Percentiles rank a stretch among this genome's conserved stretches.
Conservation (phyloP, 192 early-diverging fungal species). For the Backusella psychrophila region DNA sequence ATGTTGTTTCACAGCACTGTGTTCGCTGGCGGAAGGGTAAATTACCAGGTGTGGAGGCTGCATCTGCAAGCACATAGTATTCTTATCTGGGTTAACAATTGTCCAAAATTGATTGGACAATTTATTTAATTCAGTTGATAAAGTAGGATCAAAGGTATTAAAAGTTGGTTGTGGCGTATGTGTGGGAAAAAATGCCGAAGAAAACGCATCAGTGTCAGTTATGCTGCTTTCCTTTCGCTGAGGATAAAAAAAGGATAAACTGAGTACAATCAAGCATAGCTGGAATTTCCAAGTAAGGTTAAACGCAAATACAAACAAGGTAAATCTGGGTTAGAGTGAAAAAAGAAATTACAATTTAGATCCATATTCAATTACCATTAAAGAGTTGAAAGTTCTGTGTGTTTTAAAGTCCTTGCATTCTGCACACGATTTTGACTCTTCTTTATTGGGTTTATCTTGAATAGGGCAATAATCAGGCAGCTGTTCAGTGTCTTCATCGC, state of each 20-base stretch:
- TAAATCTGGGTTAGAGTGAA: background rate
- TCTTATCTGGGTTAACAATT: conserved; percentile 6
- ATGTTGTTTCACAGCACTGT: background rate
- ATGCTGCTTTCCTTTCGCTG: background rate
- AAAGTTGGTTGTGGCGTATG: background rate
- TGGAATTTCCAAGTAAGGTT: background rate
- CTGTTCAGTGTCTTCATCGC: conserved; percentile 6
- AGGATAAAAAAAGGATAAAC: background rate
- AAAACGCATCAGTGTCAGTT: background rate
- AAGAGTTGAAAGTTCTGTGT: conserved; percentile 24
- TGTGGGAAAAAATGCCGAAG: background rate
- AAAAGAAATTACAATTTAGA: background rate
- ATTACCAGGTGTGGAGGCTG: background rate
- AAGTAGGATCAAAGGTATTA: background rate
- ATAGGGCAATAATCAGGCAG: conserved; percentile 25
- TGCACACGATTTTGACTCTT: conserved; percentile 25
- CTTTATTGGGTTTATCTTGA: conserved; percentile 16
- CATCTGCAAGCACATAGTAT: background rate
- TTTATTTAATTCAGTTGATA: conserved; percentile 9
- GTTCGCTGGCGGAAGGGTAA: background rate
- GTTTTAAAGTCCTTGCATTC: conserved; percentile 37
- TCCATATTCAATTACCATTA: conserved; percentile 24
- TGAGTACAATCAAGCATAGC: conserved; percentile 12
- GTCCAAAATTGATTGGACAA: conserved; percentile 8
- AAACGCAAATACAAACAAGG: background rate